A percentile compares a stretch with the other conserved stretches of the same genome.
Evolutionary conservation across 2,329 filamentous ascomycete genomes (phyloP).

Genomic region (Pseudogymnoascus sp.): DNA sequence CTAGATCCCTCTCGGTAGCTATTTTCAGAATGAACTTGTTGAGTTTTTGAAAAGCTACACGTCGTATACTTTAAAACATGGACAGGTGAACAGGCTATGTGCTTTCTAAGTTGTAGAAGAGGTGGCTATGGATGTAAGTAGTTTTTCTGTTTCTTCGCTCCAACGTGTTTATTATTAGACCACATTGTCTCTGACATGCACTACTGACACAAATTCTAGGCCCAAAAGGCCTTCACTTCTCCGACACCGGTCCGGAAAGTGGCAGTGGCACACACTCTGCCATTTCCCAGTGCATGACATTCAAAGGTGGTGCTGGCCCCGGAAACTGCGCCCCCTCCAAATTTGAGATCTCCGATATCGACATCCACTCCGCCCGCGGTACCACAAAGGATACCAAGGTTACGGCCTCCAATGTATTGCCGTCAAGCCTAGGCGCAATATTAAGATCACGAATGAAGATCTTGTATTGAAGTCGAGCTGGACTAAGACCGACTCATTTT

Average conservation of each 20-base stretch:
- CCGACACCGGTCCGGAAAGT: neutral
- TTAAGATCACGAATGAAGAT: neutral
- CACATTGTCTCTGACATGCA: constrained; percentile 28
- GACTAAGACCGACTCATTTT: neutral
- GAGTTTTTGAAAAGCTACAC: constrained; percentile 27
- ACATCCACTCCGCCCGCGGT: neutral
- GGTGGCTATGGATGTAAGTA: constrained; percentile 38
- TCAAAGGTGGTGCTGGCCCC: constrained; percentile 22
- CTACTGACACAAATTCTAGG: constrained; percentile 12
- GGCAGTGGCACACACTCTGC: constrained; percentile 25
- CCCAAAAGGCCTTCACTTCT: neutral
- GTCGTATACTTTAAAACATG: constrained; percentile 43
- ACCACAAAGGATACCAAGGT: neutral
- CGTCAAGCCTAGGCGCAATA: neutral
- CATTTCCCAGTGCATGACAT: constrained; percentile 33
- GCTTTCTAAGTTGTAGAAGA: constrained; percentile 43
- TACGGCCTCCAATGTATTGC: neutral
- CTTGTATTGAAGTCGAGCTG: neutral
- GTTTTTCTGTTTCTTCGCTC: constrained; percentile 17
- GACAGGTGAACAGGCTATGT: constrained; percentile 38
- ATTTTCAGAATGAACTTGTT: neutral
- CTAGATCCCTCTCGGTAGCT: constrained; percentile 26
- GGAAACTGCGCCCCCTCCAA: constrained; percentile 32
- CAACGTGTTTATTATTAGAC: constrained; percentile 5
- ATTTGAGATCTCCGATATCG: constrained; percentile 29